Evolutionary conservation across 139 green algal species (phyloP).

Genomic region (Protoeuglena noctilucae): DNA sequence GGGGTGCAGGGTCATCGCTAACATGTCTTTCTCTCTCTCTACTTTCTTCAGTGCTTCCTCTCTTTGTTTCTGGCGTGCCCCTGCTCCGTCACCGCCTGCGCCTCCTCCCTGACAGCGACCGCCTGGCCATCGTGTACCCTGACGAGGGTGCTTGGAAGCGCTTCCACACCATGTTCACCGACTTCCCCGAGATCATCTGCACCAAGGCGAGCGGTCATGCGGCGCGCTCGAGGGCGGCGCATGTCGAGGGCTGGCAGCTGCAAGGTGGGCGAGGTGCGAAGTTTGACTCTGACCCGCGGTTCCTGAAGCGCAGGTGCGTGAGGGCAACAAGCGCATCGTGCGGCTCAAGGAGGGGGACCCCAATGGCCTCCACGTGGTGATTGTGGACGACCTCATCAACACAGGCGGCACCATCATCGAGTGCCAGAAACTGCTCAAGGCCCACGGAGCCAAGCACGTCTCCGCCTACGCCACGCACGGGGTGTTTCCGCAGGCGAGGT

Average conservation of each 20-base stretch:
- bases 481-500: no score
- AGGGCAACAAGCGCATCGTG: slow-evolving; percentile 90
- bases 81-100: slow-evolving; percentile 61
- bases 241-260: no score
- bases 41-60: no score
- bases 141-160: slow-evolving; percentile 97
- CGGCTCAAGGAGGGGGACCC: slow-evolving; percentile 82
- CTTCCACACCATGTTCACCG: slow-evolving; percentile 86
- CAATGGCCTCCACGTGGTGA: slow-evolving; percentile 78
- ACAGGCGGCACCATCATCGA: slow-evolving; percentile 87
- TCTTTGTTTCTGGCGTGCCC: slow-evolving; percentile 90
- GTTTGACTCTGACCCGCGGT: no score
- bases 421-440: slow-evolving; percentile 70
- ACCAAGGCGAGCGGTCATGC: no score
- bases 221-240: no score
- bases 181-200: slow-evolving; percentile 89
- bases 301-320: no score
- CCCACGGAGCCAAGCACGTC: slow-evolving; percentile 52
- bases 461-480: slow-evolving; percentile 92
- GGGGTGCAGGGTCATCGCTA: no score
- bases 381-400: slow-evolving; percentile 97
- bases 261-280: no score
- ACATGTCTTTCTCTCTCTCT: no score
- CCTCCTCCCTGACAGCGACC: slow-evolving; percentile 49
- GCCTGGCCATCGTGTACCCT: slow-evolving; percentile 88